These are phyloP conservation scores for Aphanomyces cochlioides DNA, from an alignment of 352 stramenopile species.

Conservation along the genomic window DNA sequence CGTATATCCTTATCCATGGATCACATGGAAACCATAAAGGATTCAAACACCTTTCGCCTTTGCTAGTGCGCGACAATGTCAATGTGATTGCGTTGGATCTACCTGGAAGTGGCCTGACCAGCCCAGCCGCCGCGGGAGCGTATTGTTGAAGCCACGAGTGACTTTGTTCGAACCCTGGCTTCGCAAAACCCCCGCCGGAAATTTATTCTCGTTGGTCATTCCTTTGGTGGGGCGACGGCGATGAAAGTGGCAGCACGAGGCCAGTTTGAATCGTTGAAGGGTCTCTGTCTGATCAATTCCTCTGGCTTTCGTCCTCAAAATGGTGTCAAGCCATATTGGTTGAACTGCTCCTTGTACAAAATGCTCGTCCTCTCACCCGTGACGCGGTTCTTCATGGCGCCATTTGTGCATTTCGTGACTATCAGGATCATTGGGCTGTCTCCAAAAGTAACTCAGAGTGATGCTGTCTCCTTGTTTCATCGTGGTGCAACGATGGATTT, in stretches of 20 bases:
- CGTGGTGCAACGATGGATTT: background rate
- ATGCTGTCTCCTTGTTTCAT: background rate
- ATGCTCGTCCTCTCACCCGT: background rate
- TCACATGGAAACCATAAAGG: background rate
- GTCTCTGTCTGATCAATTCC: background rate
- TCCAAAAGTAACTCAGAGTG: background rate
- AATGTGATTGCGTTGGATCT: slow-evolving; percentile 20
- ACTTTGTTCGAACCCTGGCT: background rate
- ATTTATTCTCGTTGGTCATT: slow-evolving; percentile 18
- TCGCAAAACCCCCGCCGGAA: background rate
- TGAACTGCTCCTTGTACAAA: background rate
- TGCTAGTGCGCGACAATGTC: slow-evolving; percentile 1
- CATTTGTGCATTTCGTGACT: background rate
- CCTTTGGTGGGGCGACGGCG: slow-evolving; percentile 5
- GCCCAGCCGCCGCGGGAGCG: background rate
- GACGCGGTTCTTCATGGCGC: background rate
- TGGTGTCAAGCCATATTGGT: background rate
- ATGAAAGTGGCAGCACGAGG: background rate
- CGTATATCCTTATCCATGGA: slow-evolving; percentile 23
- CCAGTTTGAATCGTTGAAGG: background rate
- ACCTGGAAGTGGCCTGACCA: slow-evolving; percentile 9
- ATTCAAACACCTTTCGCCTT: slow-evolving; percentile 16
- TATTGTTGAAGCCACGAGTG: background rate
- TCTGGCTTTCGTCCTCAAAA: background rate
- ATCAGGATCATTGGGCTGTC: background rate